Percentiles rank a stretch among this genome's conserved stretches.
phyloP scores from a whole-genome alignment of 495 filamentous ascomycete species.

The Cenococcum geophilum region DNA sequence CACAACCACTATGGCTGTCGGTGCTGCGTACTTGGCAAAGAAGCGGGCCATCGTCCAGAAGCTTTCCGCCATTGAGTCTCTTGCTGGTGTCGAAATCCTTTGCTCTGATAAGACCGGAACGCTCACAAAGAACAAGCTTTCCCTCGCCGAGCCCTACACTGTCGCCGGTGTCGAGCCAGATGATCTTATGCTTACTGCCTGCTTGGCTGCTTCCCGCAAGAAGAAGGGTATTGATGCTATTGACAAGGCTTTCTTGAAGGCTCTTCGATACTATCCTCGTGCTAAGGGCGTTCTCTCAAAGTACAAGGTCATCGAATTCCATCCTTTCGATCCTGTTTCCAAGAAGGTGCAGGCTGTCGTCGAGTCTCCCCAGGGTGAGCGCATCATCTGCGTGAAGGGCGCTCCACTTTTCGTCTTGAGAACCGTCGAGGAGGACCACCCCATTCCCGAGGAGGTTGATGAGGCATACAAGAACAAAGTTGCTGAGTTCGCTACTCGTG shows the following conservation, averaged over 20 bases:
- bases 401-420: slow-evolving; percentile 78
- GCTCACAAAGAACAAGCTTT: slow-evolving; percentile 87
- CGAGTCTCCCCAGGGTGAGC: slow-evolving; percentile 71
- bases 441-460: slow-evolving; percentile 64
- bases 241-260: slow-evolving; percentile 88
- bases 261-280: slow-evolving; percentile 68
- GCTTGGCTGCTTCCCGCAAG: slow-evolving; percentile 84
- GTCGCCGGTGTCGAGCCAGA: slow-evolving; percentile 70
- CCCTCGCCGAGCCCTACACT: slow-evolving; percentile 76
- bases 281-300: slow-evolving; percentile 68
- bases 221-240: slow-evolving; percentile 94
- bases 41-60: slow-evolving; percentile 97
- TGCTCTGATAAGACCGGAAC: slow-evolving; percentile 98
- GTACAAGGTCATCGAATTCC: slow-evolving; percentile 74
- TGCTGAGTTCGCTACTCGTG: slow-evolving; percentile 81
- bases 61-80: slow-evolving; percentile 87
- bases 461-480: slow-evolving; percentile 83
- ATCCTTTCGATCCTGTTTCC: slow-evolving; percentile 87
- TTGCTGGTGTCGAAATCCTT: slow-evolving; percentile 90
- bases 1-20: slow-evolving; percentile 94
- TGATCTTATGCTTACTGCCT: slow-evolving; percentile 86
- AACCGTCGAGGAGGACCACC: slow-evolving; percentile 75
- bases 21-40: slow-evolving; percentile 86
- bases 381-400: slow-evolving; percentile 83
- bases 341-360: slow-evolving; percentile 88